A percentile compares a stretch with the other conserved stretches of the same genome.
These are phyloP conservation scores for Phytophthora sojae DNA, from an alignment of 352 stramenopile species.

Conservation along the genomic window DNA sequence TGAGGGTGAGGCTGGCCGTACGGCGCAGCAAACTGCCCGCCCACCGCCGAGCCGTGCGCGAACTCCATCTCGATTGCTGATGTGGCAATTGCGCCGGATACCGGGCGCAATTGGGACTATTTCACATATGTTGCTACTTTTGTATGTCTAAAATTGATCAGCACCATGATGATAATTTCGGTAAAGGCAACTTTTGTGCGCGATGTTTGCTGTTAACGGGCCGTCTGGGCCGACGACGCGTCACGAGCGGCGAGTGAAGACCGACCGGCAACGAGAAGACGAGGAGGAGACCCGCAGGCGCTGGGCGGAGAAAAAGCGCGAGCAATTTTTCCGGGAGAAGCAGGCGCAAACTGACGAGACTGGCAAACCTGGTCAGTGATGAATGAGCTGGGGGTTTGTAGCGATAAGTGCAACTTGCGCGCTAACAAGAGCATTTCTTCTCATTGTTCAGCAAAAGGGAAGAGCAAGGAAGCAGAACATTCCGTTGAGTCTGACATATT, in stretches of 20 bases:
- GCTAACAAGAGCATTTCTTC: neutral
- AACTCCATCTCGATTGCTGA: constrained; percentile 28
- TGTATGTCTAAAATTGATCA: constrained; percentile 6
- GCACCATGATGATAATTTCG: constrained; percentile 5
- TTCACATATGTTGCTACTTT: neutral
- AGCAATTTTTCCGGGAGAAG: constrained; percentile 56
- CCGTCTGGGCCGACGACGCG: constrained; percentile 70
- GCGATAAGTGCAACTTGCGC: constrained; percentile 14
- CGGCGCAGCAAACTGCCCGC: constrained; percentile 20
- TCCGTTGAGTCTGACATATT: constrained; percentile 51
- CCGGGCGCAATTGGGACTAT: constrained; percentile 13
- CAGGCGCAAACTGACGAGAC: neutral
- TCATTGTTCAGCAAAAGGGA: constrained; percentile 8
- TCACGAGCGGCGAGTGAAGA: constrained; percentile 60
- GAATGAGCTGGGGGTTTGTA: neutral
- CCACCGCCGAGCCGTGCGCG: constrained; percentile 10
- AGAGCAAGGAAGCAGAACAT: constrained; percentile 18
- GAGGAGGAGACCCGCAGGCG: constrained; percentile 37
- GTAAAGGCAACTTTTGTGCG: constrained; percentile 8
- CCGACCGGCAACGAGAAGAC: constrained; percentile 34
- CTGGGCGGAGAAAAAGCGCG: constrained; percentile 34
- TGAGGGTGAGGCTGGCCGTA: constrained; percentile 18
- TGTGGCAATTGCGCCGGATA: constrained; percentile 22
- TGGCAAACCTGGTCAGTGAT: constrained; percentile 15
- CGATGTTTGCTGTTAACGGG: constrained; percentile 84